These are phyloP conservation scores for Lyophyllum semitale DNA, from an alignment of 768 basidiomycete species.

Conservation along the genomic window DNA sequence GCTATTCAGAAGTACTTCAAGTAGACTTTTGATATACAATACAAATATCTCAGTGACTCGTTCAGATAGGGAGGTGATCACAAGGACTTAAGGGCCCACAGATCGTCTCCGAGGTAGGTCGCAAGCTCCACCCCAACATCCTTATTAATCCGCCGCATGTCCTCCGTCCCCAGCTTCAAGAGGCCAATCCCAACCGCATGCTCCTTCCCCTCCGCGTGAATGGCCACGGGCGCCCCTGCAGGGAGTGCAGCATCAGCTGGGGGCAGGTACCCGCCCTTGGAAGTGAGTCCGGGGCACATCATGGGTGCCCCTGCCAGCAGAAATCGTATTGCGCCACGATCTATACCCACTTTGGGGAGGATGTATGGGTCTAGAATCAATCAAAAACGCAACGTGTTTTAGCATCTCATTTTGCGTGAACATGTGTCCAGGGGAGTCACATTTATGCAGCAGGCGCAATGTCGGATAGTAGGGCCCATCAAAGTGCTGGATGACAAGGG, in stretches of 20 bases:
- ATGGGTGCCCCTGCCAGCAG: constrained; percentile 91
- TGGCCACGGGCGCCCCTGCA: constrained; percentile 79
- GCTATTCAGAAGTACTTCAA: neutral
- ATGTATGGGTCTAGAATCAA: constrained; percentile 78
- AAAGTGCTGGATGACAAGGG: constrained; percentile 94
- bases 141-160: constrained; percentile 89
- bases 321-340: constrained; percentile 98
- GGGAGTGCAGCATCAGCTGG: constrained; percentile 67
- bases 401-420: neutral
- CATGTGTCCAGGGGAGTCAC: constrained; percentile 45
- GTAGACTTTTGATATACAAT: constrained; percentile 4
- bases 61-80: constrained; percentile 30
- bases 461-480: constrained; percentile 94
- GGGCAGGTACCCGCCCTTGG: constrained; percentile 86
- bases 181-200: constrained; percentile 87
- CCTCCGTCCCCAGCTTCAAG: constrained; percentile 81
- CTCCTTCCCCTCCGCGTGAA: constrained; percentile 95
- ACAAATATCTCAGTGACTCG: constrained; percentile 1
- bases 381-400: neutral
- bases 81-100: constrained; percentile 73
- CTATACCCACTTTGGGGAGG: constrained; percentile 85
- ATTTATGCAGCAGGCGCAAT: constrained; percentile 87
- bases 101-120: constrained; percentile 85
- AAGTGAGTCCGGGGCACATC: constrained; percentile 98
- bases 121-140: constrained; percentile 86